Evolutionary conservation across 441 rosid genomes (phyloP), one percentile per base, ranked within the genome.

Genomic region (Brassica balearica): DNA sequence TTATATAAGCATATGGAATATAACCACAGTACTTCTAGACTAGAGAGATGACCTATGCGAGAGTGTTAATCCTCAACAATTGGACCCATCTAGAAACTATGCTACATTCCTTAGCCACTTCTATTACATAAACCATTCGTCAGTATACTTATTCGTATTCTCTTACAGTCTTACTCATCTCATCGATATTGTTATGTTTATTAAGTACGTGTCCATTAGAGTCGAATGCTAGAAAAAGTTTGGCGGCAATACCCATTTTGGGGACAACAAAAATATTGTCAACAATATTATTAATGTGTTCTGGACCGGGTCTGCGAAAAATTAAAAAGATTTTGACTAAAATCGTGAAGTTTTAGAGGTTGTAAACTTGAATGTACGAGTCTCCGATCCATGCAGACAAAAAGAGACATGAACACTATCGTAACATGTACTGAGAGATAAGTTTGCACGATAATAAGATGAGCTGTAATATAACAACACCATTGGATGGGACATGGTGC

Each of bases 101-200:
- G 72, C 79, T 70, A 75, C 76, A 75, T 75, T 80, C 80, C 73
- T 58, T 75, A 65, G 68, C 69, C 73, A 75, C 32, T 74, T 75
- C 6, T 46, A 46, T 70, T 73, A 56, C 82, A 70, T n/a, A 48
- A 79, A 23, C n/a, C 65, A 29, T 80, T 80, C 74, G 27, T 27
- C 62, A 2, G 56, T 27, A 51, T 69, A 38, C 64, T 63, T 38
- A 74, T 74, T 74, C 78, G 19, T 63, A 73, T 68, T 73, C 74
- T 68, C 38, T 62, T 19, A 19, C 19, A 19, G 19, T 19, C 19
- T 19, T 79, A 55, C 17, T 63, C 73, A 11, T 38, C 34, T 55
- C 68, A n/a, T 68, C 71, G 11, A 3, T 59, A 68, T 2, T 25
- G 27, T 32, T 27, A 43, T 43, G 14, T 20, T 74, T 32, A 23